A percentile compares a stretch with the other conserved stretches of the same genome.
Conservation (phyloP, 1,139 yeast genomes). For the Blastobotrys capitulatus region DNA sequence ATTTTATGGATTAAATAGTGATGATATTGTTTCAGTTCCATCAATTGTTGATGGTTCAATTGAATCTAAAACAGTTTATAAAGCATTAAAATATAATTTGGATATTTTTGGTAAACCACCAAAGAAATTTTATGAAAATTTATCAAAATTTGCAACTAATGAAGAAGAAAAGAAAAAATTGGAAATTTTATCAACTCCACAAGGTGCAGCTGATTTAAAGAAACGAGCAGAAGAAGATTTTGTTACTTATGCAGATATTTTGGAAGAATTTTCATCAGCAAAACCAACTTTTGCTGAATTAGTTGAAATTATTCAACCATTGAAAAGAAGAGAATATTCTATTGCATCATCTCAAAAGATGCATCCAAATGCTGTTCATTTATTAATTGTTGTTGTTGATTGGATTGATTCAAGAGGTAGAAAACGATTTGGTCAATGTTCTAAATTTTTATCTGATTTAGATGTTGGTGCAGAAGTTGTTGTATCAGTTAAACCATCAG, state of each 20-base stretch:
- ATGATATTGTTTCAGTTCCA: constrained; percentile 64
- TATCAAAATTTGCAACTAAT: constrained; percentile 69
- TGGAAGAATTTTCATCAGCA: constrained; percentile 76
- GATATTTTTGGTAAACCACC: constrained; percentile 96
- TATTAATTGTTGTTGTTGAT: constrained; percentile 91
- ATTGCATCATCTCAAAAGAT: constrained; percentile 93
- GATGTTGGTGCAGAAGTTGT: constrained; percentile 78
- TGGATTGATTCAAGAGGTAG: constrained; percentile 90
- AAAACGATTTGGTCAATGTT: constrained; percentile 88
- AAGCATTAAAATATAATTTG: constrained; percentile 69
- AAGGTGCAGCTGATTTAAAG: constrained; percentile 84
- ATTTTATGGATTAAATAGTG: constrained; percentile 66
- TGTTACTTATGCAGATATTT: constrained; percentile 73
- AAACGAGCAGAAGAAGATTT: constrained; percentile 80
- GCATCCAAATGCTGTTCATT: constrained; percentile 87
- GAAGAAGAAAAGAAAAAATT: constrained; percentile 59
- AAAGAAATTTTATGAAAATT: constrained; percentile 83
- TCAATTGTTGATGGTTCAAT: constrained; percentile 52
- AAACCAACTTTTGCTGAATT: constrained; percentile 73
- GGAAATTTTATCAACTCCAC: constrained; percentile 61
- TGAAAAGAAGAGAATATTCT: constrained; percentile 98
- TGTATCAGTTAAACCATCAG: constrained; percentile 94
- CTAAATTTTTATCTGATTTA: constrained; percentile 80
- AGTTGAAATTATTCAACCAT: constrained; percentile 68
- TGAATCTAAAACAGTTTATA: constrained; percentile 79